Percentiles rank a stretch among this genome's conserved stretches.
Conservation (phyloP, 2,329 filamentous ascomycete genomes). For the Talaromyces sp. region DNA sequence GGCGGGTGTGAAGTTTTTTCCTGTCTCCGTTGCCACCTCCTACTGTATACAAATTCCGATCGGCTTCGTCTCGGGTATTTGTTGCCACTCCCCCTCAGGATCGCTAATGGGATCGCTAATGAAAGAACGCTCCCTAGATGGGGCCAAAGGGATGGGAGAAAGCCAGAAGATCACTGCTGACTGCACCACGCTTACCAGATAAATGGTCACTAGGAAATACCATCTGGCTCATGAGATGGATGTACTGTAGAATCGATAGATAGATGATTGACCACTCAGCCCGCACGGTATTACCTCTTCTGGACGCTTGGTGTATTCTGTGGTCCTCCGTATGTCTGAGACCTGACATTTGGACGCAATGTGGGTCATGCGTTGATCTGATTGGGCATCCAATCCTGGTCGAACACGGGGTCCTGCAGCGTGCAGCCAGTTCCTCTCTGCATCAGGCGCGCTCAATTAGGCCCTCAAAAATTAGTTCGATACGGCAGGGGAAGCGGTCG, state of each 20-base stretch:
- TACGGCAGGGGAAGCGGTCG: too few species aligned
- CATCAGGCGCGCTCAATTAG: background rate
- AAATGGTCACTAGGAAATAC: background rate
- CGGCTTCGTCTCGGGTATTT: background rate
- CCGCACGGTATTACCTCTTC: too few species aligned
- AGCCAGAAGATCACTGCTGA: background rate
- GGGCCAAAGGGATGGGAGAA: background rate
- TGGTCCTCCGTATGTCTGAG: too few species aligned
- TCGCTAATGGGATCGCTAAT: background rate
- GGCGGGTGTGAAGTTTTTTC: background rate
- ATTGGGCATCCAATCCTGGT: slow-evolving; percentile 1
- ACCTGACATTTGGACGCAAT: background rate
- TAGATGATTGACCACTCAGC: too few species aligned
- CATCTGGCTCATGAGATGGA: too few species aligned
- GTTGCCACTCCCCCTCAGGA: background rate
- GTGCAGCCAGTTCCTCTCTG: background rate
- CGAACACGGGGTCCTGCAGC: slow-evolving; percentile 14
- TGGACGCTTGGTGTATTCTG: too few species aligned
- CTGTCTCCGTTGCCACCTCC: background rate
- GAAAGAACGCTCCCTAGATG: too few species aligned
- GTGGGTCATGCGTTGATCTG: background rate
- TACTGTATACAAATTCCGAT: background rate
- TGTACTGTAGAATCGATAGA: too few species aligned
- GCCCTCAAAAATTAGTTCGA: background rate
- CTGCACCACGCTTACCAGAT: background rate